Conservation (phyloP, 192 early-diverging fungal genomes). For the Backusella circina region DNA sequence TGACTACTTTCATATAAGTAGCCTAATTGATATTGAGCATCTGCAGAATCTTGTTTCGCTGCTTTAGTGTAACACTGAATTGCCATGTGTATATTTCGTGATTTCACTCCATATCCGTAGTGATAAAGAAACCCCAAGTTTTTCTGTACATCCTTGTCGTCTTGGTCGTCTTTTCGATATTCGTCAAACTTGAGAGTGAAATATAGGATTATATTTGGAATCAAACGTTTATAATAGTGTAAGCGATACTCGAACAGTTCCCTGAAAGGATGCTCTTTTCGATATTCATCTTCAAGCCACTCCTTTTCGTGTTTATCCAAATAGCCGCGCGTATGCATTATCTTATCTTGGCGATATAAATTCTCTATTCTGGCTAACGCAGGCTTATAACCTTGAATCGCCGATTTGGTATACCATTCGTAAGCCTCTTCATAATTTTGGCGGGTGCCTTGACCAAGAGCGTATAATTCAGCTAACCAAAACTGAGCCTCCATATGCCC, state of each 20-base stretch:
- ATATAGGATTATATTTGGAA: not conserved
- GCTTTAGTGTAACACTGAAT: not conserved
- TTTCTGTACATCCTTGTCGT: not conserved
- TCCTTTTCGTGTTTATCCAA: not conserved
- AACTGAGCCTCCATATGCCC: not conserved
- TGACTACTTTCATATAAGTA: not conserved
- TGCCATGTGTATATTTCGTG: not conserved
- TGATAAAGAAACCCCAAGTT: not conserved
- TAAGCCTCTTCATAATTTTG: not conserved
- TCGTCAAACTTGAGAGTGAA: not conserved
- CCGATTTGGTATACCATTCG: not conserved
- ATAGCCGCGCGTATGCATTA: not conserved
- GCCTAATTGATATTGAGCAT: not conserved
- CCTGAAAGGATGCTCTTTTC: not conserved
- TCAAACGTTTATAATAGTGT: not conserved
- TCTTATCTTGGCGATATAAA: not conserved
- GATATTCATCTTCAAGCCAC: not conserved
- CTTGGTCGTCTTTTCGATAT: not conserved
- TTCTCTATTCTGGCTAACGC: not conserved
- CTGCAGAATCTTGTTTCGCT: not conserved
- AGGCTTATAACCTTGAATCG: not conserved
- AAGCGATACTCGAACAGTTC: not conserved
- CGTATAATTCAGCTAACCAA: not conserved
- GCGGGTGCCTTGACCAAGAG: not conserved
- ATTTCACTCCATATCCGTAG: not conserved